A percentile compares a stretch with the other conserved stretches of the same genome.
phyloP scores from a whole-genome alignment of 495 filamentous ascomycete species.

The Peziza echinospora region DNA sequence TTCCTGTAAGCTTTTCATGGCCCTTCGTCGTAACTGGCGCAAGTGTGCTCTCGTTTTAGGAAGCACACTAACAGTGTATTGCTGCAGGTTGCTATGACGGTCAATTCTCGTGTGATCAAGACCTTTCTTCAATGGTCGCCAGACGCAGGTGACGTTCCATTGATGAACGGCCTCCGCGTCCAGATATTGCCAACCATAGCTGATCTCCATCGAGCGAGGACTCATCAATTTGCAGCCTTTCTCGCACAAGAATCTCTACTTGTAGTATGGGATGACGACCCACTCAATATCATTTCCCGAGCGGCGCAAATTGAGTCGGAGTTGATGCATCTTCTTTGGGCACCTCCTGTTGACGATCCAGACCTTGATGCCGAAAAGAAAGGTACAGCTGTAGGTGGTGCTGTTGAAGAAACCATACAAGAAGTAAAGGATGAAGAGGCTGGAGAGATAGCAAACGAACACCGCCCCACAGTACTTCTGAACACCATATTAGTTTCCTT shows the following conservation, averaged over 20 bases:
- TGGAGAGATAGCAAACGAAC: conserved; percentile 39
- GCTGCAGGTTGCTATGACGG: conserved; percentile 52
- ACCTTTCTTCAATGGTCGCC: conserved; percentile 50
- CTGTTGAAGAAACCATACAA: conserved; percentile 12
- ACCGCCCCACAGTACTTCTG: conserved; percentile 39
- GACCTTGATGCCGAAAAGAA: conserved; percentile 33
- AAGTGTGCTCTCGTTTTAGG: not conserved
- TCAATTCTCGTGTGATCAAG: conserved; percentile 55
- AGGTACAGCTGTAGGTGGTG: conserved; percentile 16
- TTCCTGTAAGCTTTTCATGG: conserved; percentile 30
- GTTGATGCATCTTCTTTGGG: conserved; percentile 54
- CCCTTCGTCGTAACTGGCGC: not conserved
- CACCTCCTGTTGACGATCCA: conserved; percentile 21
- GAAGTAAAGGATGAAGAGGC: conserved; percentile 49
- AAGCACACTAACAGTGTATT: conserved; percentile 1
- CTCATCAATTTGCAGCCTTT: conserved; percentile 58
- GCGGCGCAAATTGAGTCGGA: conserved; percentile 49
- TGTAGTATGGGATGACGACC: conserved; percentile 59
- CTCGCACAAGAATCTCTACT: conserved; percentile 43
- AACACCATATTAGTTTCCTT: conserved; percentile 45
- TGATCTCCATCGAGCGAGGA: conserved; percentile 42
- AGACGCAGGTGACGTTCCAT: conserved; percentile 48
- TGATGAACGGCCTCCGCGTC: conserved; percentile 50
- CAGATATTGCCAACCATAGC: conserved; percentile 50
- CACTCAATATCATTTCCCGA: conserved; percentile 40